Conservation (phyloP, 2,329 filamentous ascomycete species). For the Colletotrichum sublineola region DNA sequence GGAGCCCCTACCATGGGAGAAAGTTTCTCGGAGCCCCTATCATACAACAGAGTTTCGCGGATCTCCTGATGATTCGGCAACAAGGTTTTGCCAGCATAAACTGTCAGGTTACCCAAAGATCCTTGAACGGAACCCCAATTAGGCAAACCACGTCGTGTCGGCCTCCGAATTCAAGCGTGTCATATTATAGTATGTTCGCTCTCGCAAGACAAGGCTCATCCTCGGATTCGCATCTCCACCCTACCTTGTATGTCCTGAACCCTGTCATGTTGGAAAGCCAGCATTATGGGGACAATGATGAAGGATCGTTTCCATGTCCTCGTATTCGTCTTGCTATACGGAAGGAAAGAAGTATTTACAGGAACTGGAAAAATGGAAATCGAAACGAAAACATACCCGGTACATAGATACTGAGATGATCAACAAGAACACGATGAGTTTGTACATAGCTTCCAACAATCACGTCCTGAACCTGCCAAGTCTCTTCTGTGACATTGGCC, state of each 20-base stretch:
- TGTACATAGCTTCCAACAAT: slow-evolving; percentile 5
- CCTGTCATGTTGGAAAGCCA: background rate
- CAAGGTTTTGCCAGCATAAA: background rate
- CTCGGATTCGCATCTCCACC: background rate
- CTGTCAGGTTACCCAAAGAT: slow-evolving; percentile 1
- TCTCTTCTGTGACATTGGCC: slow-evolving; percentile 15
- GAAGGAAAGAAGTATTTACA: slow-evolving; percentile 9
- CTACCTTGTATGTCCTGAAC: background rate
- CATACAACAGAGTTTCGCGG: background rate
- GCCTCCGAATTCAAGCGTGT: background rate
- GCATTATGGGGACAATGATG: slow-evolving; percentile 2
- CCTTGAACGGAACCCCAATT: background rate
- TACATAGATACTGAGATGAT: slow-evolving; percentile 8
- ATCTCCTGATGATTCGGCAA: background rate
- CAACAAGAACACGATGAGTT: slow-evolving; percentile 16
- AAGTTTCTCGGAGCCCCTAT: no score
- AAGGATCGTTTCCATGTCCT: background rate
- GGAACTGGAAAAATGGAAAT: background rate
- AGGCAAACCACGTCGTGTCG: background rate
- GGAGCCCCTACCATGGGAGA: background rate
- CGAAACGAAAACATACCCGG: background rate
- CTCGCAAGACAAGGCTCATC: background rate
- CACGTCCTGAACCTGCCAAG: background rate
- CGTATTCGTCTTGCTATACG: slow-evolving; percentile 1
- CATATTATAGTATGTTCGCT: background rate